Evolutionary conservation across 495 filamentous ascomycete genomes (phyloP), one percentile per base, ranked within the genome.

Genomic region (Parachaetomium inaequale): DNA sequence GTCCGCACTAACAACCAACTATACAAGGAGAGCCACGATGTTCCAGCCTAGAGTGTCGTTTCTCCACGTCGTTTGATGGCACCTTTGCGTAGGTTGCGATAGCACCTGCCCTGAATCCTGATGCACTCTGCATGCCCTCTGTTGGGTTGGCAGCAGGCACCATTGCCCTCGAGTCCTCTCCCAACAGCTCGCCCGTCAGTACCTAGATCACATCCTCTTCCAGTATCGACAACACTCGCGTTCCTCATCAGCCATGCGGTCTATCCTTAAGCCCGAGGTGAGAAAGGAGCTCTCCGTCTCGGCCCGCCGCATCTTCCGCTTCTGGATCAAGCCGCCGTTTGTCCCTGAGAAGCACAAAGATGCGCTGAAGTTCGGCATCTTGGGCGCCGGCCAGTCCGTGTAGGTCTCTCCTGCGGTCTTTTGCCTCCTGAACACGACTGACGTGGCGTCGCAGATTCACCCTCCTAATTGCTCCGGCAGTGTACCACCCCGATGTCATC

Each of bases 401-500:
- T 81, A 63, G 69, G 73, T 66, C 23, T 50, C 0, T 11, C 5
- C 45, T 26, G 15, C 17, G 7, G 15, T 1, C 3, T 14, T 29
- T 36, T 8, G 15, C 21, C 7, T 6, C 25, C 12, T 2, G 46
- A 42, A 36, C n/a, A 1, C 31, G 58, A 31, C 61, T 64, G 19
- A 63, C 52, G 14, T 29, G 11, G 23, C 38, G 25, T 40, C 50
- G 60, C 55, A 87, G 85, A 7, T 80, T 82, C 1, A n/a, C 69
- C 2, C 74, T 83, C 11, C 57, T 89, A 12, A 83, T 88, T 38
- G 63, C 56, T n/a, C 83, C 86, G 0, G 84, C 86, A 7, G 79
- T 74, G 54, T 75, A 75, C 7, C 86, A 88, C 64, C 76, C 85
- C 0, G 85, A 85, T 49, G 82, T 87, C 31, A 75, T 85, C 23